Percentiles rank a stretch among this genome's conserved stretches.
Conservation (phyloP, 805 yeast species). For the Cyberlindnera suaveolens region DNA sequence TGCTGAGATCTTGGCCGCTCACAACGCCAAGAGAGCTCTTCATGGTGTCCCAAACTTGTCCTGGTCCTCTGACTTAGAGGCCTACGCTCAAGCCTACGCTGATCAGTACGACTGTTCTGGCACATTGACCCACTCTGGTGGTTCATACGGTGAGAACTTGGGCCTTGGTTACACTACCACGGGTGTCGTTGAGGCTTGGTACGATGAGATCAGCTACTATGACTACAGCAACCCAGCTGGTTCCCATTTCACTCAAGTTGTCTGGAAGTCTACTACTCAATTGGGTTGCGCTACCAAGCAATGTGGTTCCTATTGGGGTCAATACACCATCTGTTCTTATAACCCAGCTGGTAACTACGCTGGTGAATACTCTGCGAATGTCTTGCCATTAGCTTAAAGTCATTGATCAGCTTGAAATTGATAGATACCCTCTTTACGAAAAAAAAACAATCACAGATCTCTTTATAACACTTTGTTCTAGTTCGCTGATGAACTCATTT, state of each 20-base stretch:
- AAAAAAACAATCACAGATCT: too few species aligned
- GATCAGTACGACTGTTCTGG: constrained; percentile 55
- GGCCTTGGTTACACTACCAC: constrained; percentile 61
- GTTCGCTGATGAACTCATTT: too few species aligned
- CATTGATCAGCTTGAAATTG: too few species aligned
- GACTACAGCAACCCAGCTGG: constrained; percentile 48
- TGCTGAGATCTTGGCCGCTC: constrained; percentile 38
- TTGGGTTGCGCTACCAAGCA: constrained; percentile 72
- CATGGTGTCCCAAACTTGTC: constrained; percentile 39
- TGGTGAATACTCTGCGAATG: constrained; percentile 41
- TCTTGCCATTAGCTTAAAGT: constrained; percentile 9
- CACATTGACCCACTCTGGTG: constrained; percentile 57
- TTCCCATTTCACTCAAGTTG: constrained; percentile 82
- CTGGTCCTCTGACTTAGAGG: constrained; percentile 43
- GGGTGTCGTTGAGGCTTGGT: constrained; percentile 69
- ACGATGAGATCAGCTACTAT: constrained; percentile 55
- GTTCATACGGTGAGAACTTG: constrained; percentile 75
- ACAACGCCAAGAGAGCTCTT: constrained; percentile 43
- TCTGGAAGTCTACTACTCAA: constrained; percentile 64
- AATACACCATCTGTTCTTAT: constrained; percentile 71
- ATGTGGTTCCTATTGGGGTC: constrained; percentile 50
- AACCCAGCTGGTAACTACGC: constrained; percentile 65
- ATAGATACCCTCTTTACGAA: too few species aligned
- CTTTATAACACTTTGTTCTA: too few species aligned
- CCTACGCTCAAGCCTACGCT: constrained; percentile 48